Base-by-base conservation (phyloP, 495 filamentous ascomycete genomes). In the Podospora conica region DNA sequence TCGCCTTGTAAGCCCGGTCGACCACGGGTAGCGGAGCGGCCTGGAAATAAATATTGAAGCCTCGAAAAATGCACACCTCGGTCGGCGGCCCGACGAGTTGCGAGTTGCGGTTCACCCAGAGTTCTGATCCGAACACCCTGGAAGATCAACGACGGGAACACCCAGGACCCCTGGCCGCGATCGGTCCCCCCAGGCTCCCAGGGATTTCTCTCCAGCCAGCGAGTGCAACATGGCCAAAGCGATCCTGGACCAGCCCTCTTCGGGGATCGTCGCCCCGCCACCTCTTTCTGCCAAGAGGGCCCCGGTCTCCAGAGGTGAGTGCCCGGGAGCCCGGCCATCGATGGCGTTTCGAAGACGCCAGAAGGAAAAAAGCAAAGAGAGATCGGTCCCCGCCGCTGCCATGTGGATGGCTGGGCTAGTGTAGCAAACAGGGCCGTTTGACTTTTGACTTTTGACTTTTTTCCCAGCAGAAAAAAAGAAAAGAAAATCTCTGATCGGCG, bases 321-420 rank as follows among this genome's bases (percentile, higher is more conserved):
- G 7, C 40, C 40, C 15, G 6, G 40, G 6, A 7, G 6, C 40
- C 40, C 33, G 33, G 33, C 33, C 33, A 18, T 40, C 33, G 33
- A 40, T 40, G 40, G 40, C 40, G 40, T 48, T 48, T 48, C 15
- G 63, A 64, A 64, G 54, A 58, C 63, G 54, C 63, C 63, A 58
- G 63, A 58, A 58, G 28, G 22, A 21, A 64, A 64, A 58, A 64
- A 64, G 55, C 54, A 64, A 64, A n/a, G 54, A 57, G 54, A 48
- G 40, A 48, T 48, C 40, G 40, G 40, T n/a, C 40, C 8, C 18
- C n/a, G 63, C n/a, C n/a, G n/a, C n/a, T n/a, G n/a, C 63, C 63
- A 64, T 64, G 63, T 58, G 54, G 33, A 23, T 53, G 57, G 57
- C 27, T 7, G 57, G 57, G 10, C 33, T 18, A 40, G 33, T 11